A percentile compares a stretch with the other conserved stretches of the same genome.
phyloP scores from a whole-genome alignment of 805 yeast species.

The Hanseniaspora meyeri region DNA sequence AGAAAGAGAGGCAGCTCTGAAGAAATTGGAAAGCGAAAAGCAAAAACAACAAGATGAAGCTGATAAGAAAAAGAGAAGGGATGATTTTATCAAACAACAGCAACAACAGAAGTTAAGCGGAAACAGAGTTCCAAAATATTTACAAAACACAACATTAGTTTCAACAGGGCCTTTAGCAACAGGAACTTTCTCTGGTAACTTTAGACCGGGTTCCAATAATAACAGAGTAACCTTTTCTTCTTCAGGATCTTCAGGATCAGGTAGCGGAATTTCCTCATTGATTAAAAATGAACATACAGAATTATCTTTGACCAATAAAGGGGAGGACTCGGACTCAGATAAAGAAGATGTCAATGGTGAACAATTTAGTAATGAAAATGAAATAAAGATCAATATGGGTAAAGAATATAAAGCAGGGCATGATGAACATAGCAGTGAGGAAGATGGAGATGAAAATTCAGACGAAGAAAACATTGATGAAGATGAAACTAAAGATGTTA shows the following conservation, averaged over 20 bases:
- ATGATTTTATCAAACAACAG: constrained; percentile 16
- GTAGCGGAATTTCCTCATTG: constrained; percentile 20
- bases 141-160: constrained; percentile 44
- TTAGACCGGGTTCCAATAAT: not conserved
- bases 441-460: constrained; percentile 15
- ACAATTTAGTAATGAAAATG: constrained; percentile 5
- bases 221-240: constrained; percentile 7
- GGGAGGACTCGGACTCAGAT: constrained; percentile 27
- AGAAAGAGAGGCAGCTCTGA: constrained; percentile 55
- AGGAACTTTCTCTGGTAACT: constrained; percentile 31
- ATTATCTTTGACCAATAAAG: constrained; percentile 19
- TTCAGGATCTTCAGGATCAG: constrained; percentile 16
- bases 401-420: constrained; percentile 35
- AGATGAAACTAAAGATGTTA: constrained; percentile 17
- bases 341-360: constrained; percentile 16
- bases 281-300: constrained; percentile 8
- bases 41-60: constrained; percentile 25
- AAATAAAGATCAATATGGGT: constrained; percentile 51
- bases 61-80: constrained; percentile 17
- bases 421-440: constrained; percentile 4
- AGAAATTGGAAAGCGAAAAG: constrained; percentile 40
- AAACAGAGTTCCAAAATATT: constrained; percentile 23
- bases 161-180: constrained; percentile 64
- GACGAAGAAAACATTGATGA: constrained; percentile 22
- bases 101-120: constrained; percentile 17